Evolutionary conservation across 805 yeast genomes (phyloP).

Genomic region (Yarrowia sp.): DNA sequence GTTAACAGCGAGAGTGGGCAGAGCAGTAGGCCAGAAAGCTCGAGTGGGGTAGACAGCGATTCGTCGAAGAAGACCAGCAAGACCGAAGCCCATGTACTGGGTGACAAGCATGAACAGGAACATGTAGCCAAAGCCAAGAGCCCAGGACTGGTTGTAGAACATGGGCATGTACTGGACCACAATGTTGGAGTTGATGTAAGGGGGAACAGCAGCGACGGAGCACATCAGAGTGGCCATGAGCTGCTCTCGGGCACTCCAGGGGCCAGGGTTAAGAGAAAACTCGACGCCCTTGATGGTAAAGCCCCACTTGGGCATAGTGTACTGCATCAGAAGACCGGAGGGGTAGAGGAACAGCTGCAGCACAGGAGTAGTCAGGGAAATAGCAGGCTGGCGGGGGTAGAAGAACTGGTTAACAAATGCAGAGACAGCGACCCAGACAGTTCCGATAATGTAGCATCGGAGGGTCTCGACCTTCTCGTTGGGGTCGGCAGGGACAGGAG

Average conservation of each 20-base stretch:
- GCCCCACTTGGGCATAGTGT: slow-evolving; percentile 48
- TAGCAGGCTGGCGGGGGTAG: slow-evolving; percentile 54
- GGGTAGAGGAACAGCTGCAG: slow-evolving; percentile 63
- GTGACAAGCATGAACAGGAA: slow-evolving; percentile 53
- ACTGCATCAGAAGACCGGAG: slow-evolving; percentile 49
- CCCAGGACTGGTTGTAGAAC: slow-evolving; percentile 40
- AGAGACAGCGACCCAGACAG: slow-evolving; percentile 54
- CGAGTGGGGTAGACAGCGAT: slow-evolving; percentile 59
- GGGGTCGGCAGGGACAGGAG: slow-evolving; percentile 50
- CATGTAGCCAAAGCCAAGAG: slow-evolving; percentile 41
- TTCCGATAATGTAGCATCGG: slow-evolving; percentile 53
- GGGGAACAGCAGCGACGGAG: slow-evolving; percentile 28
- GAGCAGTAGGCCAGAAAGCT: slow-evolving; percentile 62
- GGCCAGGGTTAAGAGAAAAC: slow-evolving; percentile 55
- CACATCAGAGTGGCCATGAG: slow-evolving; percentile 46
- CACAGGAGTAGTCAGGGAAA: slow-evolving; percentile 51
- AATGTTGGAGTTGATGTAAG: slow-evolving; percentile 32
- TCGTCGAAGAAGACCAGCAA: slow-evolving; percentile 60
- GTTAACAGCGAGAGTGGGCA: slow-evolving; percentile 58
- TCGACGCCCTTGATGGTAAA: slow-evolving; percentile 44
- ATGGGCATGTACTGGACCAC: slow-evolving; percentile 37
- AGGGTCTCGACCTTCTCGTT: slow-evolving; percentile 48
- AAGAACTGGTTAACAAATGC: slow-evolving; percentile 59
- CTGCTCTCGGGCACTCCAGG: slow-evolving; percentile 61
- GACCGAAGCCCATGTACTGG: slow-evolving; percentile 64